Evolutionary conservation across 768 basidiomycete genomes (phyloP).

Genomic region (Mycena capillaripes): DNA sequence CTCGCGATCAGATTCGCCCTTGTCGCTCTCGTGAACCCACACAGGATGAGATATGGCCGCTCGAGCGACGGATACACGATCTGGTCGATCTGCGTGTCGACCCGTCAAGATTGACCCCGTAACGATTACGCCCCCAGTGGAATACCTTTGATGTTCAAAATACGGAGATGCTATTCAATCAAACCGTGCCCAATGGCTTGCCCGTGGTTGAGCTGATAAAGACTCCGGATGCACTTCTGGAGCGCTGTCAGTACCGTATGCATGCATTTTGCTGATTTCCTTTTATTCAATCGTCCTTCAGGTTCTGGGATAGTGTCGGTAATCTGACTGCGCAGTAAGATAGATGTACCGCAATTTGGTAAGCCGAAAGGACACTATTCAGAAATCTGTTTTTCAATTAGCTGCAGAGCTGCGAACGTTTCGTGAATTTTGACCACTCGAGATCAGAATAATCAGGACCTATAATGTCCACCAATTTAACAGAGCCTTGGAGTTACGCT

Average conservation of each 20-base stretch:
- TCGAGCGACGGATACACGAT: too few relatives aligned
- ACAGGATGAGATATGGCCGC: too few relatives aligned
- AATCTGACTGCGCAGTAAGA: slow-evolving; percentile 31
- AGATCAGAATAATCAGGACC: too few relatives aligned
- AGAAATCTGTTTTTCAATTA: too few relatives aligned
- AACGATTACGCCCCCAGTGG: slow-evolving; percentile 32
- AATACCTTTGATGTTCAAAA: background rate
- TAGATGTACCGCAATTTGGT: too few relatives aligned
- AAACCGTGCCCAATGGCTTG: background rate
- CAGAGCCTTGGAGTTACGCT: background rate
- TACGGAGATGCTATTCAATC: slow-evolving; percentile 34
- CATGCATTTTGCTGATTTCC: background rate
- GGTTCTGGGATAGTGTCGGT: slow-evolving; percentile 35
- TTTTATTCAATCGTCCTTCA: background rate
- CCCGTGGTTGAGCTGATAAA: slow-evolving; percentile 22
- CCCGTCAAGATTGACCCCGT: slow-evolving; percentile 24
- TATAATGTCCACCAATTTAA: too few relatives aligned
- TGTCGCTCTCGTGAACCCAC: too few relatives aligned
- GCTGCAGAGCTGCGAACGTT: too few relatives aligned
- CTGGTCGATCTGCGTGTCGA: too few relatives aligned
- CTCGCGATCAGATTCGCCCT: too few relatives aligned
- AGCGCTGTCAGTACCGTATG: slow-evolving; percentile 23
- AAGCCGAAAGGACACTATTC: too few relatives aligned
- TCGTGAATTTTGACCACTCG: too few relatives aligned
- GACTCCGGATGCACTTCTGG: slow-evolving; percentile 17